Percentiles rank a stretch among this genome's conserved stretches.
These are phyloP conservation scores for Porphyrellus sp. DNA, from an alignment of 1,284 basidiomycete genomes.

Conservation along the genomic window DNA sequence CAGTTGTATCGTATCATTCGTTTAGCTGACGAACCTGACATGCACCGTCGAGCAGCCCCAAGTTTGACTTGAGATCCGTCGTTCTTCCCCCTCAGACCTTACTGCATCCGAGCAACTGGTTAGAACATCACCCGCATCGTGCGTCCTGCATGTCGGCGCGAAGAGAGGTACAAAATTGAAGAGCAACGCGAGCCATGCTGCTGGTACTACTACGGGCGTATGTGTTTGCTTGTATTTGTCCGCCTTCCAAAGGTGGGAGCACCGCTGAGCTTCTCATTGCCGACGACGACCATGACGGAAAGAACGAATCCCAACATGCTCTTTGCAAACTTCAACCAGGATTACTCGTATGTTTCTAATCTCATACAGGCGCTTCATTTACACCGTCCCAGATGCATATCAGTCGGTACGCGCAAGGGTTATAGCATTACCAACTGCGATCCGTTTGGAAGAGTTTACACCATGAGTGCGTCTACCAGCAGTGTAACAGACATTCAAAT, in stretches of 20 bases:
- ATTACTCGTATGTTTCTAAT: constrained; percentile 64
- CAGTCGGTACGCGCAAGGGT: constrained; percentile 92
- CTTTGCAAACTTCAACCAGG: constrained; percentile 87
- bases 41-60: not conserved
- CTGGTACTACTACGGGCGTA: not conserved
- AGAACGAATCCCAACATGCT: constrained; percentile 53
- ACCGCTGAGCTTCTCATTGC: not conserved
- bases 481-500: not conserved
- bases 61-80: not conserved
- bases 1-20: not conserved
- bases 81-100: not conserved
- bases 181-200: not conserved
- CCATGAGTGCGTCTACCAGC: constrained; percentile 67
- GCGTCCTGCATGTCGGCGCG: too few relatives aligned
- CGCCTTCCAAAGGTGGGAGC: constrained; percentile 11
- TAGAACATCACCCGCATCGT: too few relatives aligned
- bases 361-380: not conserved
- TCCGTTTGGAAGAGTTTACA: constrained; percentile 94
- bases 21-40: too few relatives aligned
- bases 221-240: constrained; percentile 20
- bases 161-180: not conserved
- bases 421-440: constrained; percentile 98
- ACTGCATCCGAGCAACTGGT: not conserved
- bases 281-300: constrained; percentile 30
- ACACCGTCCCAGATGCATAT: constrained; percentile 69